Base-by-base conservation (phyloP, 768 basidiomycete genomes). In the Neoboletus magnificus region DNA sequence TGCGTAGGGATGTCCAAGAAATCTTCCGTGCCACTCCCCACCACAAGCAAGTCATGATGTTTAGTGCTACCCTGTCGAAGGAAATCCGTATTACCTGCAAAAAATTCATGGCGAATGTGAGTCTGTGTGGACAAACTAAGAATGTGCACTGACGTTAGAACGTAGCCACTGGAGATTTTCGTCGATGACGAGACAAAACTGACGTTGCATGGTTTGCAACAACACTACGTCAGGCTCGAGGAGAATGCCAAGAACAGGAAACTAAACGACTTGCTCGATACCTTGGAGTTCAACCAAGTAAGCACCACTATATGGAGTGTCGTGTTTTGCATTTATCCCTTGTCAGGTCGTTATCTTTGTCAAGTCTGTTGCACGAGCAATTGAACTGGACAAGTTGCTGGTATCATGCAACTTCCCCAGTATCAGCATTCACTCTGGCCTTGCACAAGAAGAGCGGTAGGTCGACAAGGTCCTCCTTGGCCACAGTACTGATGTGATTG, bases 31-130 rank as follows among this genome's bases (percentile, higher is more conserved):
- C 93, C 18, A 98, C 97, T 20, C 97, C 97, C 48, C 96, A 97
- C 75, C 94, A 97, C 83, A 99, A 99, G 80, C 96, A 99, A 81
- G 97, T 99, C 63, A 99, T 99, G 97, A 99, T 99, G 97, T 99
- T 99, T 81, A 96, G 93, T 66, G 97, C 97, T 39, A 99, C 97
- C 1, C 77, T 99, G 57, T 86, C 93, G 54, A 98, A 99, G 79
- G 97, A 98, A 62, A 96, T 99, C 55, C 83, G 97, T 54, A 82
- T 87, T 8, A 98, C 97, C 0, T 99, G 97, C 85, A 98, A 98
- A 78, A 98, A 99, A 72, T 99, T 99, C 74, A 99, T 99, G 97
- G 91, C 91, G 32, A 96, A 92, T 70, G 97, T 98, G 66, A 60
- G 94, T 82, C 0, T 20, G 11, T 10, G 1, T 8, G 22, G 1